phyloP scores from a whole-genome alignment of 306 rosid species.

The Inga laurina region DNA sequence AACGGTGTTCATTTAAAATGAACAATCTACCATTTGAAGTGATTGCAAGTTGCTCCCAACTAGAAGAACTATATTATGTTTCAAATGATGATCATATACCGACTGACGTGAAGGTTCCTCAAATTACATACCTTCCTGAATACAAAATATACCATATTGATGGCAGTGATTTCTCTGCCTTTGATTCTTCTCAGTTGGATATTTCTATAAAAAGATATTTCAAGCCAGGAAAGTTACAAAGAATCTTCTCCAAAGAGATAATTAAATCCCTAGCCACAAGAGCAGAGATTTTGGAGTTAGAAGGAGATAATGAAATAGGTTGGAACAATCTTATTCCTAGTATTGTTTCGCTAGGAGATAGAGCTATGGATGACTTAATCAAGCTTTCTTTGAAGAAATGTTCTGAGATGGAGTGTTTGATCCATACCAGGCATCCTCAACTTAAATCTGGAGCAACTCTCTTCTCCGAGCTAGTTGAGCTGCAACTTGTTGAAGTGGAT shows the following conservation, averaged over 20 bases:
- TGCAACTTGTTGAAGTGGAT: no score
- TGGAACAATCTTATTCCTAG: constrained; percentile 26
- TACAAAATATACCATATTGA: constrained; percentile 13
- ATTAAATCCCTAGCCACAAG: background rate
- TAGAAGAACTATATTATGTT: constrained; percentile 23
- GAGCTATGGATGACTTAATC: background rate
- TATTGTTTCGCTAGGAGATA: constrained; percentile 9
- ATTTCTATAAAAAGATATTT: constrained; percentile 1
- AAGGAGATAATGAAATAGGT: background rate
- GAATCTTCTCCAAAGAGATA: background rate
- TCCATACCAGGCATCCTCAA: background rate
- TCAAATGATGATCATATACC: background rate
- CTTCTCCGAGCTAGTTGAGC: no score
- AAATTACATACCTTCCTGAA: background rate
- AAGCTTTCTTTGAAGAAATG: background rate
- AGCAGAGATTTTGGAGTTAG: constrained; percentile 3
- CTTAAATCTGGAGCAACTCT: no score
- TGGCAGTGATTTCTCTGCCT: background rate
- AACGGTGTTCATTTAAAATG: background rate
- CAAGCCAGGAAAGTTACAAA: background rate
- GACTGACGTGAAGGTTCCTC: background rate
- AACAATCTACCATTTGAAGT: constrained; percentile 17
- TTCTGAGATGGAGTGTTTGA: background rate
- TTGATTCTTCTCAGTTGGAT: background rate
- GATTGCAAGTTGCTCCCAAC: constrained; percentile 4